Evolutionary conservation across 1,139 yeast species (phyloP), one percentile per base, ranked within the genome.

Genomic region (Suhomyces panamericanus): DNA sequence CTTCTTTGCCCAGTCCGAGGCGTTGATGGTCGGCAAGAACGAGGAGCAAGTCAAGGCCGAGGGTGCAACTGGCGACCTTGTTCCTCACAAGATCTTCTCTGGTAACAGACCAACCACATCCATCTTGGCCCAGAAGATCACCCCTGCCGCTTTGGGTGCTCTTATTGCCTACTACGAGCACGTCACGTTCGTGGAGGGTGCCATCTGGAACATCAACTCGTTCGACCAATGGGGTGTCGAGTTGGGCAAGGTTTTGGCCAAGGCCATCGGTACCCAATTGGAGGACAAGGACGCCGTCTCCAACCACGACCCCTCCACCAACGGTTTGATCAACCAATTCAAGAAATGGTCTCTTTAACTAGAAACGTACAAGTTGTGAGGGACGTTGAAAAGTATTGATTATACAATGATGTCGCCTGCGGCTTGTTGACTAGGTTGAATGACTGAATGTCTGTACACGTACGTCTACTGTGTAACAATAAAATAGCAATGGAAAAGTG

Each of bases 161-260:
- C 79, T 93, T 71, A 93, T 93, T 68, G 97, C 96, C 43, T 93
- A 93, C 81, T 93, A 93, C 75, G 99, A 93, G 76, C 96, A 90
- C 69, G 80, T 89, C 48, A 93, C 98, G 32, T 93, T 93, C 73
- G 91, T 91, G 49, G 99, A 93, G 75, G 99, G 99, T 72, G 99
- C 99, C 49, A 73, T 93, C 63, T 93, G 99, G 99, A 93, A 95
- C 81, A 91, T 93, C 77, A 93, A 93, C 82, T 91, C 98, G 14
- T 93, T 89, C 66, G 99, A 93, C 77, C 99, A 93, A 79, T 93
- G 98, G 96, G 99, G 99, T 72, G 99, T 93, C 61, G 99, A 93
- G 77, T 86, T 93, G 62, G 99, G 99, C 68, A 93, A 93, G 78
- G 95, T 87, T 44, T 82, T 93, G 65, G 99, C 99, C 64, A 93